These are phyloP conservation scores for Echinochloa phyllopogon DNA, from an alignment of 176 grass and related monocot genomes.

Conservation along the genomic window DNA sequence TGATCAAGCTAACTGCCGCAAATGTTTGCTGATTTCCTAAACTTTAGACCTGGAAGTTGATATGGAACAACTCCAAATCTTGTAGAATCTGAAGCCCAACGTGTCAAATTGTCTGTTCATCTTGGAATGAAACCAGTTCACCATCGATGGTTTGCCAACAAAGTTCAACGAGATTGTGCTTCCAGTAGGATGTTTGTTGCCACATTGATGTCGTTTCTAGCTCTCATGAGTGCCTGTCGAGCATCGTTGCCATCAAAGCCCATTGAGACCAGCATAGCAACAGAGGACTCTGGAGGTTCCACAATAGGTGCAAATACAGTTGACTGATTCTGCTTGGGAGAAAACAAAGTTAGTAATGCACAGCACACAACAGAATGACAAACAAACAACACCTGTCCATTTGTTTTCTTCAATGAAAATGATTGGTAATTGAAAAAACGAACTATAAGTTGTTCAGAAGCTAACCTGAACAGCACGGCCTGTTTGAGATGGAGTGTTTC, in stretches of 20 bases:
- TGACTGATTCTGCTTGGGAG: slow-evolving; percentile 52
- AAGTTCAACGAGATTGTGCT: slow-evolving; percentile 67
- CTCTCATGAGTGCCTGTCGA: slow-evolving; percentile 77
- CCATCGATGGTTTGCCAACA: slow-evolving; percentile 8
- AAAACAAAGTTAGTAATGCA: slow-evolving; percentile 17
- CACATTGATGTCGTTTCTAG: slow-evolving; percentile 84
- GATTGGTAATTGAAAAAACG: slow-evolving; percentile 27
- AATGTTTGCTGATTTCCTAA: slow-evolving; percentile 37
- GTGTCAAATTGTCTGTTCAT: slow-evolving; percentile 10
- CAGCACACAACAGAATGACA: slow-evolving; percentile 1
- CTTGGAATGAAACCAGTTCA: slow-evolving; percentile 21
- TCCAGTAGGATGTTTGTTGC: slow-evolving; percentile 97
- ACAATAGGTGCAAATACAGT: slow-evolving; percentile 46
- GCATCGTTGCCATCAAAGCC: slow-evolving; percentile 85
- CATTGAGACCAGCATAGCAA: slow-evolving; percentile 89
- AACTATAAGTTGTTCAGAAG: slow-evolving; percentile 30
- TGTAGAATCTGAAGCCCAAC: slow-evolving; percentile 7
- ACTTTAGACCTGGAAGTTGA: slow-evolving; percentile 5
- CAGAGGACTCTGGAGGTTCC: slow-evolving; percentile 83
- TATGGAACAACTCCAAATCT: slow-evolving; percentile 15
- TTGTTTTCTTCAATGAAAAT: slow-evolving; percentile 15
- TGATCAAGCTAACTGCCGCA: slow-evolving; percentile 34
- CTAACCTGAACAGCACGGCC: slow-evolving; percentile 54
- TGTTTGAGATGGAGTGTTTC: slow-evolving; percentile 49
- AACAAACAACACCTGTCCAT: slow-evolving; percentile 30